Evolutionary conservation across 2,329 filamentous ascomycete species (phyloP), one percentile per base, ranked within the genome.

Genomic region (Didymella segeticola): DNA sequence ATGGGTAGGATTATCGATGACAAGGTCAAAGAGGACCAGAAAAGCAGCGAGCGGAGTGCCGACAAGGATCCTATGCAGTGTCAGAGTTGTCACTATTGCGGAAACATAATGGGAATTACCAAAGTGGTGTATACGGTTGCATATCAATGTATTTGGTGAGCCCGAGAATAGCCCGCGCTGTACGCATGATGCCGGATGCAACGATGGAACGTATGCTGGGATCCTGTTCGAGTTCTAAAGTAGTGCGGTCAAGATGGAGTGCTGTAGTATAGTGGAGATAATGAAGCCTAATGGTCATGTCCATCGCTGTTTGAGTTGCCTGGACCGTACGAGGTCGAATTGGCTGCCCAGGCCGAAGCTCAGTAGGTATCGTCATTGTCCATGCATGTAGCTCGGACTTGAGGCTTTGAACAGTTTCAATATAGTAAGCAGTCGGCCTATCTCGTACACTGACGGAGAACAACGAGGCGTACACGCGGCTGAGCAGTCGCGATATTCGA

Each of bases 11-110:
- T 45, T 45, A 17, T 45, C 27, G n/a, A 45, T 34, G 27, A 45
- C 41, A 22, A 45, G 27, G 41, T 45, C 41, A n/a, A 45, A 45
- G 30, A 45, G 41, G 3, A 45, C 41, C 4, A 45, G 30, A n/a
- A 45, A 23, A 22, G 41, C 41, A n/a, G 41, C 41, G 41, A 45
- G 41, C 8, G 41, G 41, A 15, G 23, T 31, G 27, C 27, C 30
- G n/a, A 34, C 41, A 22, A 45, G 30, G 14, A 45, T 23, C 41
- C 41, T 45, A n/a, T 33, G 5, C n/a, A 27, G 22, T 27, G 23
- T 41, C 23, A 41, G 37, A 17, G 23, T n/a, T 26, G 10, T 7
- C 17, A 25, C 2, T 11, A n/a, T 23, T 3, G 17, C 3, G 5
- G 22, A 27, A 17, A 41, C 5, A 26, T 4, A 7, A 27, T 29